These are phyloP conservation scores for Pistacia integerrima DNA, from an alignment of 345 rosid species.

Conservation along the genomic window DNA sequence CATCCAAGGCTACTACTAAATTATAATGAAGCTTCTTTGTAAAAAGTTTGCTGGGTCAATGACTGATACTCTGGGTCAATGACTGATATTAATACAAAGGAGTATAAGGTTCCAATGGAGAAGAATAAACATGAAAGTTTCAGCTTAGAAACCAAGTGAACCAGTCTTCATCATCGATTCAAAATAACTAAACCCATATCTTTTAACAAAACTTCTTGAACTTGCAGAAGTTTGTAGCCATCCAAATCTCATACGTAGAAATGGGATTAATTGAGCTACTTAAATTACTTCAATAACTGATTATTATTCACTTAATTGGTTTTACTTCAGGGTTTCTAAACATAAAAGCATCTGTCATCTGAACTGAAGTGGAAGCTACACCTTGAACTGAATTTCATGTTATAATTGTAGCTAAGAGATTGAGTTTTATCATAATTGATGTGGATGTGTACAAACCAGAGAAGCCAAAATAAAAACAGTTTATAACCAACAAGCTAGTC, in stretches of 20 bases:
- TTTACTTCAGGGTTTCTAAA: too few relatives aligned
- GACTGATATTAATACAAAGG: background rate
- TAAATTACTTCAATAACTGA: too few relatives aligned
- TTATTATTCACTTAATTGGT: too few relatives aligned
- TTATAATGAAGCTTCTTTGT: too few relatives aligned
- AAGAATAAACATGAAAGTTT: background rate
- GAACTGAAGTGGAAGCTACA: too few relatives aligned
- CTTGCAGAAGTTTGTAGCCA: background rate
- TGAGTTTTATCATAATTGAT: too few relatives aligned
- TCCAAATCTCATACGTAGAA: background rate
- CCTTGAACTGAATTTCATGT: too few relatives aligned
- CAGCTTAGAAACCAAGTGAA: background rate
- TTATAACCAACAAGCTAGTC: background rate
- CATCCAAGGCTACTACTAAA: too few relatives aligned
- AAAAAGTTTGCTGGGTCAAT: background rate
- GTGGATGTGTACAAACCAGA: background rate
- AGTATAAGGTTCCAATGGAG: background rate
- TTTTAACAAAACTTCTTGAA: background rate
- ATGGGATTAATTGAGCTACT: background rate
- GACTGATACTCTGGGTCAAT: too few relatives aligned
- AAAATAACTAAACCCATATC: background rate
- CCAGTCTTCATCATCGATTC: background rate
- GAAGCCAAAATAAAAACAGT: background rate
- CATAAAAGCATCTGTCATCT: too few relatives aligned
- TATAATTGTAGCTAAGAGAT: too few relatives aligned